These are phyloP conservation scores for Tylopilus balloui DNA, from an alignment of 768 basidiomycete species.

Conservation along the genomic window DNA sequence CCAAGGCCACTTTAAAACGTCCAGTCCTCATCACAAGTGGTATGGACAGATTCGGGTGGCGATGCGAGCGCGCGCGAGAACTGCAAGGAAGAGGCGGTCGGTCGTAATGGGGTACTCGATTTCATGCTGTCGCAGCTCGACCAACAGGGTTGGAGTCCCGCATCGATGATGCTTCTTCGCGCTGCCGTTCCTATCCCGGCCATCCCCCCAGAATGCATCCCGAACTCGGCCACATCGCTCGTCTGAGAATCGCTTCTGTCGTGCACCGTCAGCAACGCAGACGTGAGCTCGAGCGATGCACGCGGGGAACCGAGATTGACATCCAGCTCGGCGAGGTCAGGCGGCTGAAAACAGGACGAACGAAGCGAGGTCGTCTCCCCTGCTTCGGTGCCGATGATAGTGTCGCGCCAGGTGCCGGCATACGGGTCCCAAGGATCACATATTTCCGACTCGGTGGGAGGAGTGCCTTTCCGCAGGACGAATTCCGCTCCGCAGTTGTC, in stretches of 20 bases:
- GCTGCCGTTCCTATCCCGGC: slow-evolving; percentile 44
- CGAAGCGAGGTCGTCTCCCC: slow-evolving; percentile 9
- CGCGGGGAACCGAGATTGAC: slow-evolving; percentile 20
- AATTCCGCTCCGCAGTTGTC: slow-evolving; percentile 12
- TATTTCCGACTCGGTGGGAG: slow-evolving; percentile 4
- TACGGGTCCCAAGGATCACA: slow-evolving; percentile 25
- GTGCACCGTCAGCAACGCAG: slow-evolving; percentile 32
- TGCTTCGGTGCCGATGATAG: slow-evolving; percentile 27
- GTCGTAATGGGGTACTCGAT: slow-evolving; percentile 4
- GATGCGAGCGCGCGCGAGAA: slow-evolving; percentile 3
- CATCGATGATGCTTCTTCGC: slow-evolving; percentile 29
- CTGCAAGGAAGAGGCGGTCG: neutral
- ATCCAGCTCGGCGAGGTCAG: slow-evolving; percentile 1
- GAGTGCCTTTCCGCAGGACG: neutral
- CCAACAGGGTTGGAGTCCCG: slow-evolving; percentile 7
- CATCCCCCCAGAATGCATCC: slow-evolving; percentile 32
- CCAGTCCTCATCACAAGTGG: slow-evolving; percentile 2
- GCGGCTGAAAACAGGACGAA: slow-evolving; percentile 11
- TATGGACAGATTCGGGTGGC: neutral
- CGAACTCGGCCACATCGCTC: slow-evolving; percentile 23
- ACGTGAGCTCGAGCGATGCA: slow-evolving; percentile 25
- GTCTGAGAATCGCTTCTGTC: slow-evolving; percentile 18
- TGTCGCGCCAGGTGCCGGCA: slow-evolving; percentile 26
- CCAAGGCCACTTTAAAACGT: slow-evolving; percentile 1
- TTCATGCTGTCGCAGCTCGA: slow-evolving; percentile 11